These are phyloP conservation scores for Stevia rebaudiana DNA, from an alignment of 140 eudicot species.

Conservation along the genomic window DNA sequence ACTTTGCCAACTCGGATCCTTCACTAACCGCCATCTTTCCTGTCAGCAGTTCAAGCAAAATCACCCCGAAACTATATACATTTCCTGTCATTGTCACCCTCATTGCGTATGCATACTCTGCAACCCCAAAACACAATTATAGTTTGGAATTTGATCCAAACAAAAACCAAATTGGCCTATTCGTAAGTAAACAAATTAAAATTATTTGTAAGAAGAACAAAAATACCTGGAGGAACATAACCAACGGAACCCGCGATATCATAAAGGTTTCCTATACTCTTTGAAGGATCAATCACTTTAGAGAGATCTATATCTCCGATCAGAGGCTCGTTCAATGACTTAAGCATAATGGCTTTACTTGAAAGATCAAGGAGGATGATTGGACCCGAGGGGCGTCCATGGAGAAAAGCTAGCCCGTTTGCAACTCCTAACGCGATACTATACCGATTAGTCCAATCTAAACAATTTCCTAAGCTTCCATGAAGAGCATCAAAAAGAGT, in stretches of 20 bases:
- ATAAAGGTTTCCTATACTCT: slow-evolving; percentile 63
- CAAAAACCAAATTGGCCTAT: background rate
- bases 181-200: background rate
- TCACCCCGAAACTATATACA: slow-evolving; percentile 83
- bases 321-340: slow-evolving; percentile 64
- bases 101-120: slow-evolving; percentile 93
- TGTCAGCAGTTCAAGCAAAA: slow-evolving; percentile 66
- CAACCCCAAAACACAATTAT: slow-evolving; percentile 15
- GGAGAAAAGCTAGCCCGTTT: slow-evolving; percentile 79
- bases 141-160: slow-evolving; percentile 2
- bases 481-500: slow-evolving; percentile 65
- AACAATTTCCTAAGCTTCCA: slow-evolving; percentile 25
- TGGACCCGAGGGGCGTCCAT: slow-evolving; percentile 57
- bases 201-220: background rate
- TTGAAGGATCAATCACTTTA: slow-evolving; percentile 82
- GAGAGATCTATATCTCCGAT: slow-evolving; percentile 86
- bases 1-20: slow-evolving; percentile 79
- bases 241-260: slow-evolving; percentile 77
- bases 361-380: slow-evolving; percentile 69
- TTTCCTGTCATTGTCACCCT: slow-evolving; percentile 81
- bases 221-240: slow-evolving; percentile 77
- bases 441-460: slow-evolving; percentile 83
- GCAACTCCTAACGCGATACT: slow-evolving; percentile 82
- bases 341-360: slow-evolving; percentile 50
- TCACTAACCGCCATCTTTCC: slow-evolving; percentile 77